Percentiles rank a stretch among this genome's conserved stretches.
Evolutionary conservation across 208 protist species (phyloP).

Genomic region (Acanthamoeba castellanii): DNA sequence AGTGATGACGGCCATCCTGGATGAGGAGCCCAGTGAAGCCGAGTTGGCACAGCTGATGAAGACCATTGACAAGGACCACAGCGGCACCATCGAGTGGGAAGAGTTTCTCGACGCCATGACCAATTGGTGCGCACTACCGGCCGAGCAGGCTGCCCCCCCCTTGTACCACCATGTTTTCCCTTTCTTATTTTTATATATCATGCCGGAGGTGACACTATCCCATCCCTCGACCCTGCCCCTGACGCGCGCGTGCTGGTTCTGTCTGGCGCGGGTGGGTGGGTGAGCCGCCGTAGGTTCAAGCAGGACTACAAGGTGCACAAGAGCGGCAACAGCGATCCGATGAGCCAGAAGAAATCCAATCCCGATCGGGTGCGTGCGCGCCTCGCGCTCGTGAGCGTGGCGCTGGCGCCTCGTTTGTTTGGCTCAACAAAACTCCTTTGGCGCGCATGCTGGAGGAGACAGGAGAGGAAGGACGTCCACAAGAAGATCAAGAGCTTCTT

Average conservation of each 20-base stretch:
- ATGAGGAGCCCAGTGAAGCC: background rate
- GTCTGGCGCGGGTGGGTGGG: background rate
- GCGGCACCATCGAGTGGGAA: slow-evolving; percentile 42
- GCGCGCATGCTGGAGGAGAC: background rate
- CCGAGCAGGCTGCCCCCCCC: too few species aligned
- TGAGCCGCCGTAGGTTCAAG: slow-evolving; percentile 15
- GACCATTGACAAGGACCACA: slow-evolving; percentile 22
- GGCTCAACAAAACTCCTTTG: background rate
- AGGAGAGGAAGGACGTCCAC: slow-evolving; percentile 56
- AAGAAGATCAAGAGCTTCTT: slow-evolving; percentile 70
- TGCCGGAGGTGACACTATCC: too few species aligned
- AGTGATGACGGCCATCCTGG: slow-evolving; percentile 53
- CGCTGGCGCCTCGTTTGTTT: background rate
- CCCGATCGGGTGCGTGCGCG: background rate
- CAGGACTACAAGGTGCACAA: slow-evolving; percentile 40
- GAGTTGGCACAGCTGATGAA: slow-evolving; percentile 31
- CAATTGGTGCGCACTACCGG: background rate
- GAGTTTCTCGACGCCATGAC: slow-evolving; percentile 64
- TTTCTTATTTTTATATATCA: too few species aligned
- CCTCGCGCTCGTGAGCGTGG: too few species aligned
- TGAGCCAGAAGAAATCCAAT: background rate
- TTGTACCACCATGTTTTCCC: too few species aligned
- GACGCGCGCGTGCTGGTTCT: background rate
- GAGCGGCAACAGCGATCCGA: background rate
- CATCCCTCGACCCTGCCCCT: too few species aligned